Conservation (phyloP, 768 basidiomycete species). For the Coprinopsis strossmayeri region DNA sequence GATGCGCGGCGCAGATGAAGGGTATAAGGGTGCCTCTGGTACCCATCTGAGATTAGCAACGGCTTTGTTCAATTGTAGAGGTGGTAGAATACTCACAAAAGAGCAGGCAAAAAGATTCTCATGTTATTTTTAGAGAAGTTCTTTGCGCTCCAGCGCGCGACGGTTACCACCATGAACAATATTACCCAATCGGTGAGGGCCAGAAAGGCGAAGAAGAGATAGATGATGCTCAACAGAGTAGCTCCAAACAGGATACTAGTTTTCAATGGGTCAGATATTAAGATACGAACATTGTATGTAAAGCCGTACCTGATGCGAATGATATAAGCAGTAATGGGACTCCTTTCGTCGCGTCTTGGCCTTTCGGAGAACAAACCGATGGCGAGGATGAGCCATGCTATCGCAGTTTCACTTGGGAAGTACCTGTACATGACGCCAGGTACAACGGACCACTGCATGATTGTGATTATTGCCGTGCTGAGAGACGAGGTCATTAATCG, state of each 20-base stretch:
- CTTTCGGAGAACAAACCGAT: constrained; percentile 1
- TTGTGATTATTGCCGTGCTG: background rate
- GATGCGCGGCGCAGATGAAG: background rate
- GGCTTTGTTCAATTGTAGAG: too few species aligned
- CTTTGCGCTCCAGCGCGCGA: background rate
- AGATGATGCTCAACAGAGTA: background rate
- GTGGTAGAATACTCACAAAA: background rate
- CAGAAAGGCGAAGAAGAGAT: background rate
- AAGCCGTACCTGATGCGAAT: background rate
- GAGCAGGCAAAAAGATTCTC: background rate
- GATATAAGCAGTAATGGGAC: background rate
- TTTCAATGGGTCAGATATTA: background rate
- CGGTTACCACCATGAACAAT: background rate
- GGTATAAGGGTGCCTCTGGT: background rate
- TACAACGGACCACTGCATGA: background rate
- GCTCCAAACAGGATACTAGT: background rate
- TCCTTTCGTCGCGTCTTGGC: background rate
- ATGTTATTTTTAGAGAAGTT: background rate
- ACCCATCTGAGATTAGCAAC: background rate
- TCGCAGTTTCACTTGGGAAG: background rate
- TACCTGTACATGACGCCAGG: background rate
- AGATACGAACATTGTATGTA: background rate
- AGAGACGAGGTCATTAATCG: constrained; percentile 5
- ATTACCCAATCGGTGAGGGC: background rate
- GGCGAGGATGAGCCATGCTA: background rate